Evolutionary conservation across 768 basidiomycete genomes (phyloP), one percentile per base, ranked within the genome.

Genomic region (Lentinula sp.): DNA sequence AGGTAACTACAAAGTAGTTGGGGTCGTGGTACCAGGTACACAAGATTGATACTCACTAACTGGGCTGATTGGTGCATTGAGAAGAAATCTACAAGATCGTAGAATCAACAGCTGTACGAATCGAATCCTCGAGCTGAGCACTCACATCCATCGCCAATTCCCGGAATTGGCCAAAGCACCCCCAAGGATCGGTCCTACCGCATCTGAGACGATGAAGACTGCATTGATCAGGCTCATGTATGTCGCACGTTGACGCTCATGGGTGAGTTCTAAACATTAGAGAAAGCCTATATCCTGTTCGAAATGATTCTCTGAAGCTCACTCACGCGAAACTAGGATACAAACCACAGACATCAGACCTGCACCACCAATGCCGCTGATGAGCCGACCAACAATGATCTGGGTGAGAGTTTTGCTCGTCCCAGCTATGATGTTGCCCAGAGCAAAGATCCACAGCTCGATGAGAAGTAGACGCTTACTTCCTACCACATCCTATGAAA

Each of bases 111-210:
- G 49, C 13, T n/a, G 16, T 2, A 18, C 4, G 42, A n/a, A 31
- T 5, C 8, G 18, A 48, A 50, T 8, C 15, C 8, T 4, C 1
- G 21, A 23, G 6, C 60, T 9, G 18, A 46, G 42, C 13, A 64
- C 66, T 18, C 52, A 70, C 69, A 67, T 68, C 70, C 70, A 71
- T 54, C 69, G 63, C 70, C 70, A 71, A 35, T 71, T 66, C 16
- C 68, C 70, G 10, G 69, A 67, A 53, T 66, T 65, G 3, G 67
- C 61, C 10, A 71, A 62, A 4, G 65, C 69, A 34, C 68, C 65
- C 4, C 69, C 69, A 34, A 71, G 60, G 37, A 68, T 60, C 49
- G 70, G 70, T 5, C 69, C 70, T 9, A 68, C 50, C 18, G 68
- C 65, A 48, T 71, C 69, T n/a, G 67, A 58, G 3, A 71, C 46